These are phyloP conservation scores for Talaromyces stipitatus DNA, from an alignment of 495 filamentous ascomycete genomes.

Conservation along the genomic window DNA sequence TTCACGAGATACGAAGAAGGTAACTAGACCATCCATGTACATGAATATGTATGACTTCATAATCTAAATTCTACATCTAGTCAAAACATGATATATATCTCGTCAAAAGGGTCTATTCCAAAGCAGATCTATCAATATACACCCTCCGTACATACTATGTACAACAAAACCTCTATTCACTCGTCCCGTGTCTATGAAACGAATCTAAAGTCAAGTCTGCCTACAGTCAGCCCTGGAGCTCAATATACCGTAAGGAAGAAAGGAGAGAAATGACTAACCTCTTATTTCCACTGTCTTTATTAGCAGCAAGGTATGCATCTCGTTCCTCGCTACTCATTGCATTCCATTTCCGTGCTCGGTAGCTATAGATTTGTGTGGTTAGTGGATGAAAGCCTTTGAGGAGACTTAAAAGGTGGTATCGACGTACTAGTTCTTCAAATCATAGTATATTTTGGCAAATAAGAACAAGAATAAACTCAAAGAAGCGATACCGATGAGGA, in stretches of 20 bases:
- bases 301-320: conserved; percentile 55
- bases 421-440: conserved; percentile 48
- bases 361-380: conserved; percentile 12
- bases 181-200: conserved; percentile 31
- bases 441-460: conserved; percentile 53
- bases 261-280: conserved; percentile 25
- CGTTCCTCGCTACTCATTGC: conserved; percentile 55
- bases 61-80: too few relatives aligned
- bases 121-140: too few relatives aligned
- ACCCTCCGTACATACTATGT: too few relatives aligned
- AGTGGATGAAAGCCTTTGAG: background rate
- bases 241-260: background rate
- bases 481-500: conserved; percentile 47
- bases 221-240: conserved; percentile 1
- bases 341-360: conserved; percentile 43
- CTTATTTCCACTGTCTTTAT: conserved; percentile 64
- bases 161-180: too few relatives aligned
- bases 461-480: conserved; percentile 51
- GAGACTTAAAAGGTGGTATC: background rate
- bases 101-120: too few relatives aligned
- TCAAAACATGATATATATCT: too few relatives aligned
- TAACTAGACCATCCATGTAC: too few relatives aligned
- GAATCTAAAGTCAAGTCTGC: conserved; percentile 47
- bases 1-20: too few relatives aligned
- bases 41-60: too few relatives aligned